Conservation (phyloP, 805 yeast species). For the Yarrowia yakushimensis region DNA sequence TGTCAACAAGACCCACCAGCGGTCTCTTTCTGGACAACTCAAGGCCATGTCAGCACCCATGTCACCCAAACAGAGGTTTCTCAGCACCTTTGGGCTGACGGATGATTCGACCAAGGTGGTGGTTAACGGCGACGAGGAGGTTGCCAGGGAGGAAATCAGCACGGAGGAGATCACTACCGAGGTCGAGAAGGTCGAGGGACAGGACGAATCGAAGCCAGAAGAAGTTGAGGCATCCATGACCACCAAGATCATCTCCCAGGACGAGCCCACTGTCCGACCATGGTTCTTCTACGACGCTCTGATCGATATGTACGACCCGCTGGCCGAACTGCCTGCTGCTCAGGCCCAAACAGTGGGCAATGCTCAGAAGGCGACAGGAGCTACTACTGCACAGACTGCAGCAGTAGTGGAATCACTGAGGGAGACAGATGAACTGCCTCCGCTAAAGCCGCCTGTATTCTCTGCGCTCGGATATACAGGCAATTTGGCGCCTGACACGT, state of each 20-base stretch:
- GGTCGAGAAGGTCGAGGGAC: neutral
- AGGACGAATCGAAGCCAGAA: neutral
- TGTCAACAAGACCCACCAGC: neutral
- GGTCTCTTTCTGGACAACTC: neutral
- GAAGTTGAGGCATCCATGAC: neutral
- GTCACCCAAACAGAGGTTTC: constrained; percentile 8
- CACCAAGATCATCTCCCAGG: neutral
- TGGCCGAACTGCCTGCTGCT: constrained; percentile 33
- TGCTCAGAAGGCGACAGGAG: constrained; percentile 21
- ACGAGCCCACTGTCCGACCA: neutral
- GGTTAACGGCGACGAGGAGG: neutral
- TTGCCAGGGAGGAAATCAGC: neutral
- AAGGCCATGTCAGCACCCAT: constrained; percentile 9
- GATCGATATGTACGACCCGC: constrained; percentile 32
- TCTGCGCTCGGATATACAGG: constrained; percentile 33
- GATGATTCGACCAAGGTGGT: neutral
- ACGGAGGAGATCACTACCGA: neutral
- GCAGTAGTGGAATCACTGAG: neutral
- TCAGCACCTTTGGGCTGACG: neutral
- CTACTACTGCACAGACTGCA: constrained; percentile 22
- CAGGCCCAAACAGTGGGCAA: neutral
- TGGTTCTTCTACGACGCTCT: constrained; percentile 35
- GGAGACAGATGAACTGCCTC: constrained; percentile 1
- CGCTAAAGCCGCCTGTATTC: constrained; percentile 29
- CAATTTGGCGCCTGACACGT: constrained; percentile 32